Percentiles rank a stretch among this genome's conserved stretches.
Evolutionary conservation across 257 asterid genomes (phyloP).

Genomic region (Solanum medicagineum): DNA sequence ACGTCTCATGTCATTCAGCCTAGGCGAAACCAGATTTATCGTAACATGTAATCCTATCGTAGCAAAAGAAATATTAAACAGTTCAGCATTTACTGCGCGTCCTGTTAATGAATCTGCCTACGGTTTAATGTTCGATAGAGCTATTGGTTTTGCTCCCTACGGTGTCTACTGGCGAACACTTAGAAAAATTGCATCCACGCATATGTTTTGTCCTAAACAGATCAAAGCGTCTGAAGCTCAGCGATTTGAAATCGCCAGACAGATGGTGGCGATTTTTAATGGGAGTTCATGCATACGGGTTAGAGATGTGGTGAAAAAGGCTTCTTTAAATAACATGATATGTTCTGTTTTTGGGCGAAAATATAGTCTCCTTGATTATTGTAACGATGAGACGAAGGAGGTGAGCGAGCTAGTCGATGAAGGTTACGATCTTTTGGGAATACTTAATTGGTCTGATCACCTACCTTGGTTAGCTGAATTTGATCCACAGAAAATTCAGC

Average conservation of each 20-base stretch:
- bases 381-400: slow-evolving; percentile 16
- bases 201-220: slow-evolving; percentile 45
- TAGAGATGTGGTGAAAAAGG: slow-evolving; percentile 28
- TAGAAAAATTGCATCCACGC: slow-evolving; percentile 53
- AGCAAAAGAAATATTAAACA: slow-evolving; percentile 42
- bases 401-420: slow-evolving; percentile 37
- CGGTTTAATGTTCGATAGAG: slow-evolving; percentile 46
- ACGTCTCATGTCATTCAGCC: slow-evolving; percentile 60
- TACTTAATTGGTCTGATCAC: slow-evolving; percentile 56
- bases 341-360: slow-evolving; percentile 46
- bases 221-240: slow-evolving; percentile 29
- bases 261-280: neutral
- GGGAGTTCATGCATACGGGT: neutral
- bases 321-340: slow-evolving; percentile 41
- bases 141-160: slow-evolving; percentile 69
- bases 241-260: neutral
- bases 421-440: slow-evolving; percentile 53
- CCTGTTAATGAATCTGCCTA: slow-evolving; percentile 60
- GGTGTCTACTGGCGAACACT: slow-evolving; percentile 65
- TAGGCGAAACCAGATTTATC: slow-evolving; percentile 49
- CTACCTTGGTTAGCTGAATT: slow-evolving; percentile 38
- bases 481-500: slow-evolving; percentile 28
- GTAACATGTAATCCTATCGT: slow-evolving; percentile 38
- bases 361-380: slow-evolving; percentile 12
- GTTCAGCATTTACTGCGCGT: slow-evolving; percentile 43